phyloP scores from a whole-genome alignment of 192 early-diverging fungal species.

The Coemansia sp. region DNA sequence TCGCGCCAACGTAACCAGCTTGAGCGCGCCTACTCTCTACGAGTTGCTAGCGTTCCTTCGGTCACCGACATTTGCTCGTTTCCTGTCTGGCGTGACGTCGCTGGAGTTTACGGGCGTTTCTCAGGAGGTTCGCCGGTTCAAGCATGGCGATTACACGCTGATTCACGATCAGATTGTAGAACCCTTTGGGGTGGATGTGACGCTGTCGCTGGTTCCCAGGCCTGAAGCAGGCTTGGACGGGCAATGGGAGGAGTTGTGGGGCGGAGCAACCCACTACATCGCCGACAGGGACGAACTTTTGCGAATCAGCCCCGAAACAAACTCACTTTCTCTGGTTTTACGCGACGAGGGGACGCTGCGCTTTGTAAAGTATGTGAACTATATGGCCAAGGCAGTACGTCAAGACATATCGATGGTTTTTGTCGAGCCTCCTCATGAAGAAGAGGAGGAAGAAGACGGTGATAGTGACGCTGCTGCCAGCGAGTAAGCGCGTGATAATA shows the following conservation, averaged over 20 bases:
- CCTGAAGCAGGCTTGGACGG: slow-evolving; percentile 13
- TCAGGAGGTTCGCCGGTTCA: slow-evolving; percentile 53
- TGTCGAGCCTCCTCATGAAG: slow-evolving; percentile 13
- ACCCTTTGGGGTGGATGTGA: slow-evolving; percentile 56
- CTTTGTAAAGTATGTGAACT: slow-evolving; percentile 62
- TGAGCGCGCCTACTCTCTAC: background rate
- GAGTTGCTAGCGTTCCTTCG: slow-evolving; percentile 18
- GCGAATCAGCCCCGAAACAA: slow-evolving; percentile 53
- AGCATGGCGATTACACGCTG: slow-evolving; percentile 60
- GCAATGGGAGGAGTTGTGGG: slow-evolving; percentile 57
- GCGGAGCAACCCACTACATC: slow-evolving; percentile 61
- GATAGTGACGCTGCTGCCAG: background rate
- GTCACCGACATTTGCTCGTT: slow-evolving; percentile 26
- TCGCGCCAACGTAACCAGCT: background rate
- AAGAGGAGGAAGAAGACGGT: slow-evolving; percentile 9
- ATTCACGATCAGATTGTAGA: slow-evolving; percentile 62
- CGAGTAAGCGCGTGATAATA: background rate
- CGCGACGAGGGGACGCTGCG: slow-evolving; percentile 57
- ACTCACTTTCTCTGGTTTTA: slow-evolving; percentile 59
- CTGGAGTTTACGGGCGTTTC: slow-evolving; percentile 16
- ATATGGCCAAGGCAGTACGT: slow-evolving; percentile 33
- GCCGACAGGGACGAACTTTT: slow-evolving; percentile 57
- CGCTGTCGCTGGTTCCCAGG: slow-evolving; percentile 22
- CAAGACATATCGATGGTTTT: slow-evolving; percentile 52
- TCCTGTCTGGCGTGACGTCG: slow-evolving; percentile 23